Conservation (phyloP, 2,329 filamentous ascomycete species). For the Microcyclospora pomicola region DNA sequence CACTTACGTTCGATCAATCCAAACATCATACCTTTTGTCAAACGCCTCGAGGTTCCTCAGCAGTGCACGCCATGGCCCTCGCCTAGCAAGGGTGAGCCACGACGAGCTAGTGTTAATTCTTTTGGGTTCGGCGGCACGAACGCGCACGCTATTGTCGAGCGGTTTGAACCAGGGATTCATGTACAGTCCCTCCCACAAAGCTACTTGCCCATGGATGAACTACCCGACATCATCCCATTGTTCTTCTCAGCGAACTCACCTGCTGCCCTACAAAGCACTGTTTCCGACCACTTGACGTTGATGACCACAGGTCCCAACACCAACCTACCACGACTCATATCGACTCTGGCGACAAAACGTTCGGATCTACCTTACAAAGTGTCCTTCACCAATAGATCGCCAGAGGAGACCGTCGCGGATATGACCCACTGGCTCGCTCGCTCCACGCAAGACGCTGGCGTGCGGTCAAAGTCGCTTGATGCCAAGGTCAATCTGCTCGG, state of each 20-base stretch:
- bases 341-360: not conserved
- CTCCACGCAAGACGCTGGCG: too few species aligned
- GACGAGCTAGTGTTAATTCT: conserved; percentile 4
- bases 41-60: conserved; percentile 5
- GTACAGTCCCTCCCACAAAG: not conserved
- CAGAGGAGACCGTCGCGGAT: not conserved
- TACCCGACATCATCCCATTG: not conserved
- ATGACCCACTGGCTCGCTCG: too few species aligned
- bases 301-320: not conserved
- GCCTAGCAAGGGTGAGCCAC: not conserved
- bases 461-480: not conserved
- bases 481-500: not conserved
- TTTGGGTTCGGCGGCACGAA: conserved; percentile 16
- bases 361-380: not conserved
- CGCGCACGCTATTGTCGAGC: conserved; percentile 11
- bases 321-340: not conserved
- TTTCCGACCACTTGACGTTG: not conserved
- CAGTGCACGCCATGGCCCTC: conserved; percentile 16
- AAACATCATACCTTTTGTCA: conserved; percentile 12
- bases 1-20: conserved; percentile 5
- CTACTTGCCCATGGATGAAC: not conserved
- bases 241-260: not conserved
- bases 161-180: too few species aligned
- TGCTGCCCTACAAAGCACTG: not conserved
- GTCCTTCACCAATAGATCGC: not conserved